Conservation (phyloP, 2,329 filamentous ascomycete species). For the Phoma sp. region DNA sequence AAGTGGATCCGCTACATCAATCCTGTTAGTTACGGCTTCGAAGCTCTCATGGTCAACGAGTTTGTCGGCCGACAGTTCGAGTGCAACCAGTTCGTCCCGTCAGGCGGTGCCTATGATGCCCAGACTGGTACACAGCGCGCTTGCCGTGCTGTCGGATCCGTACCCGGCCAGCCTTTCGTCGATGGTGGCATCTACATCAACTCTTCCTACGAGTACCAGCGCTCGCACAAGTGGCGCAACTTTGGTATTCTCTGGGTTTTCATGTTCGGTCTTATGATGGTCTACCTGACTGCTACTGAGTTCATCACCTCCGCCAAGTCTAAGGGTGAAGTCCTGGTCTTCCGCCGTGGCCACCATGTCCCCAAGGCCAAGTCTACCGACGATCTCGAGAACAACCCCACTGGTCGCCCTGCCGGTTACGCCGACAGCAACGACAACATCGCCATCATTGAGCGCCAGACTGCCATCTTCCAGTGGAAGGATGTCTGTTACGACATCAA, state of each 20-base stretch:
- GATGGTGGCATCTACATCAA: constrained; percentile 49
- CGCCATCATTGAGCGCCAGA: constrained; percentile 66
- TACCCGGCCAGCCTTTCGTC: constrained; percentile 48
- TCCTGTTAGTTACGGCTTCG: constrained; percentile 80
- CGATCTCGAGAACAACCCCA: constrained; percentile 49
- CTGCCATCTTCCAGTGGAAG: constrained; percentile 84
- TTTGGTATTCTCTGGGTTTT: constrained; percentile 56
- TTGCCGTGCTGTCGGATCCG: constrained; percentile 52
- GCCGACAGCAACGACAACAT: constrained; percentile 48
- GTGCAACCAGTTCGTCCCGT: constrained; percentile 55
- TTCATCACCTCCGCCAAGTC: constrained; percentile 57
- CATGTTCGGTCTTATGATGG: constrained; percentile 50
- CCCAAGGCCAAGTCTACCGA: constrained; percentile 56
- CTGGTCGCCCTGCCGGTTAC: constrained; percentile 40
- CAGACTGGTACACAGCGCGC: constrained; percentile 40
- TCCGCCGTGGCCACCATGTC: constrained; percentile 56
- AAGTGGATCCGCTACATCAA: constrained; percentile 85
- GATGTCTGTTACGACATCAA: constrained; percentile 80
- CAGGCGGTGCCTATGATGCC: constrained; percentile 46
- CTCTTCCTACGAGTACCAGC: constrained; percentile 43
- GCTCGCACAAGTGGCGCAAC: constrained; percentile 55
- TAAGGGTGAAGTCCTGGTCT: constrained; percentile 59
- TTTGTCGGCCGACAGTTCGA: constrained; percentile 70
- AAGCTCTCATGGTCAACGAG: constrained; percentile 82
- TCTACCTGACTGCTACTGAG: constrained; percentile 55